Conservation (phyloP, 495 filamentous ascomycete genomes). For the Aspergillus kassunensis region DNA sequence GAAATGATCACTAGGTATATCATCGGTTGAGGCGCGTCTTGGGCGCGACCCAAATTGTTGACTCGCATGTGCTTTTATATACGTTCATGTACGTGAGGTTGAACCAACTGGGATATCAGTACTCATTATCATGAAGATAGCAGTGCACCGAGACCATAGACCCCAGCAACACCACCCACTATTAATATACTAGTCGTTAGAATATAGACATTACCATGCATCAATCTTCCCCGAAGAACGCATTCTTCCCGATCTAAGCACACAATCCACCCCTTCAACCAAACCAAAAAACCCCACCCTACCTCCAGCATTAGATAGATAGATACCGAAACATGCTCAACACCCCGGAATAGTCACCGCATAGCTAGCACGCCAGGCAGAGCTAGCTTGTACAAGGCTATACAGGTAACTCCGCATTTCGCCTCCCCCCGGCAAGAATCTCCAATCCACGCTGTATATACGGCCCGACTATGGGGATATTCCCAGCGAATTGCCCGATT, state of each 20-base stretch:
- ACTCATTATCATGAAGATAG: constrained; percentile 1
- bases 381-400: constrained; percentile 6
- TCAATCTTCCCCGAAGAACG: neutral
- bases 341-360: too few relatives aligned
- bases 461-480: constrained; percentile 79
- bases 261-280: neutral
- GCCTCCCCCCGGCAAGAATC: constrained; percentile 55
- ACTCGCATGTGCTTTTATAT: neutral
- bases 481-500: constrained; percentile 78
- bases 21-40: too few relatives aligned
- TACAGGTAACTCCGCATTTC: constrained; percentile 76
- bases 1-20: too few relatives aligned
- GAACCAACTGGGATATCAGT: neutral
- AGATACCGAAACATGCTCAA: too few relatives aligned
- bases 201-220: constrained; percentile 4
- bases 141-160: neutral
- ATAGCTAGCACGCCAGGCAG: too few relatives aligned
- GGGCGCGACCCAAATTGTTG: too few relatives aligned
- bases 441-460: constrained; percentile 71
- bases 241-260: neutral
- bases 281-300: neutral
- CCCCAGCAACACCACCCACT: neutral
- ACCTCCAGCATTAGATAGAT: neutral
- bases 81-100: neutral
- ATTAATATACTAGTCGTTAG: constrained; percentile 1